phyloP scores from a whole-genome alignment of 805 yeast species.

The Wickerhamiella bombiphila region DNA sequence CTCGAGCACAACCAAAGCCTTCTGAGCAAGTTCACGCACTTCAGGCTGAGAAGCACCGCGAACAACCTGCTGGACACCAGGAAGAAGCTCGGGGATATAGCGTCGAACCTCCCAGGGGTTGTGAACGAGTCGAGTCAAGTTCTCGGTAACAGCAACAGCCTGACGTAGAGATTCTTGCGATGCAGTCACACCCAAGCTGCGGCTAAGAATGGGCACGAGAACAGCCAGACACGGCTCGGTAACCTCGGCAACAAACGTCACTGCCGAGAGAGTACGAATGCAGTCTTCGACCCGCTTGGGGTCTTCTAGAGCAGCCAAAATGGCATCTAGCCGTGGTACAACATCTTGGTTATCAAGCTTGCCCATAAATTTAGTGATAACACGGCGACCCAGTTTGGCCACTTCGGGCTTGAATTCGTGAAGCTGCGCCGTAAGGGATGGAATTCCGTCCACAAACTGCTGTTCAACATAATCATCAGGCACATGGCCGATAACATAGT shows the following conservation, averaged over 20 bases:
- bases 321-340: slow-evolving; percentile 67
- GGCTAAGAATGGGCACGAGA: slow-evolving; percentile 80
- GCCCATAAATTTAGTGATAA: slow-evolving; percentile 56
- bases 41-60: slow-evolving; percentile 90
- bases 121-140: slow-evolving; percentile 87
- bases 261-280: slow-evolving; percentile 77
- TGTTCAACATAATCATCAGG: slow-evolving; percentile 77
- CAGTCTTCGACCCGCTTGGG: slow-evolving; percentile 81
- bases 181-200: slow-evolving; percentile 73
- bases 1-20: slow-evolving; percentile 67
- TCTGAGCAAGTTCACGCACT: slow-evolving; percentile 82
- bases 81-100: slow-evolving; percentile 72
- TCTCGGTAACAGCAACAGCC: slow-evolving; percentile 90
- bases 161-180: slow-evolving; percentile 95
- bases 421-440: slow-evolving; percentile 73
- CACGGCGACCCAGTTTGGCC: slow-evolving; percentile 65
- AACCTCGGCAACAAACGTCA: slow-evolving; percentile 95
- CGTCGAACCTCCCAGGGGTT: slow-evolving; percentile 82
- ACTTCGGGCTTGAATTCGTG: slow-evolving; percentile 96
- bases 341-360: slow-evolving; percentile 87
- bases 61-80: slow-evolving; percentile 82
- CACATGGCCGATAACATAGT: slow-evolving; percentile 58
- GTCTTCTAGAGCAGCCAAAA: slow-evolving; percentile 78
- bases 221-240: slow-evolving; percentile 89
- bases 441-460: slow-evolving; percentile 64